Conservation (phyloP, 176 grass and related monocot genomes). For the Hyparrhenia diplandra region DNA sequence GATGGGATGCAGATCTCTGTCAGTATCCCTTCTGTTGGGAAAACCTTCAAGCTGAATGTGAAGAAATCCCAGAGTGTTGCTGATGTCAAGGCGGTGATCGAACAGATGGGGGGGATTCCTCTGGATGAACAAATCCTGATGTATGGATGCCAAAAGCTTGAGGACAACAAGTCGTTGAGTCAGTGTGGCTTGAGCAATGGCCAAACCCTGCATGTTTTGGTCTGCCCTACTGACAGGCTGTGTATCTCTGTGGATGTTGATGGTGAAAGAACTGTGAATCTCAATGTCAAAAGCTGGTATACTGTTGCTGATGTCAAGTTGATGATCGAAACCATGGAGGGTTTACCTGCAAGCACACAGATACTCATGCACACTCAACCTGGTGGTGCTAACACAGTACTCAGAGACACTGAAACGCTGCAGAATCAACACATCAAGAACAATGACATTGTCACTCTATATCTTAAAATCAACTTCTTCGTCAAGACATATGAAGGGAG, state of each 20-base stretch:
- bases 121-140: constrained; percentile 11
- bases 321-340: constrained; percentile 19
- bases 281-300: constrained; percentile 25
- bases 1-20: constrained; percentile 27
- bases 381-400: not conserved
- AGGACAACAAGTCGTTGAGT: constrained; percentile 3
- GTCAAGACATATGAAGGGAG: constrained; percentile 26
- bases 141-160: constrained; percentile 4
- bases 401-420: not conserved
- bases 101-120: not conserved
- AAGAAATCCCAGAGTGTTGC: constrained; percentile 5
- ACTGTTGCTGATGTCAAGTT: constrained; percentile 36
- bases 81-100: constrained; percentile 23
- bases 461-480: constrained; percentile 9
- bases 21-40: constrained; percentile 18
- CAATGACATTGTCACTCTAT: not conserved
- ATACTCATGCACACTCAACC: not conserved
- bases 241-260: not conserved
- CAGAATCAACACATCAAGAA: not conserved
- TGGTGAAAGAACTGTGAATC: not conserved
- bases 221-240: not conserved
- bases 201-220: constrained; percentile 6
- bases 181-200: constrained; percentile 3
- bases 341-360: not conserved
- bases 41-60: constrained; percentile 23